A percentile compares a stretch with the other conserved stretches of the same genome.
phyloP scores from a whole-genome alignment of 2,329 filamentous ascomycete genomes.

The Fusarium avenaceum region DNA sequence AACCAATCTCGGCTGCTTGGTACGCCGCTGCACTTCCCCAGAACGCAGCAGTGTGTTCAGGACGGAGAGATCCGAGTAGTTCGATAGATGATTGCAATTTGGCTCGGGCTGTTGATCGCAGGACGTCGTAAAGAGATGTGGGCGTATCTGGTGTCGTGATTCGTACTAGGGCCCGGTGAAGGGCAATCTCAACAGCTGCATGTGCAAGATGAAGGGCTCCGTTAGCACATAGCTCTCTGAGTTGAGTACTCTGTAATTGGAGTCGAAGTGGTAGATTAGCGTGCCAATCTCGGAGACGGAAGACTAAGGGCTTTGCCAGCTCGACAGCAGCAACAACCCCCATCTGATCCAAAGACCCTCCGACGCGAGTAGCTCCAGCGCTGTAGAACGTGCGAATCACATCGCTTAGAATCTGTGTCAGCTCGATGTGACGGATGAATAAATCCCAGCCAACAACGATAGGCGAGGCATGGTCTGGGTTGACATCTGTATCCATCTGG shows the following conservation, averaged over 20 bases:
- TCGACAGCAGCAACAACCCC: slow-evolving; percentile 53
- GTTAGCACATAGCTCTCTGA: slow-evolving; percentile 58
- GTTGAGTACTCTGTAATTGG: slow-evolving; percentile 59
- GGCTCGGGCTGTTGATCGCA: slow-evolving; percentile 56
- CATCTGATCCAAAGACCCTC: slow-evolving; percentile 51
- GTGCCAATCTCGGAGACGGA: slow-evolving; percentile 60
- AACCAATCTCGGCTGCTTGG: slow-evolving; percentile 59
- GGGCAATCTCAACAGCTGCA: slow-evolving; percentile 64
- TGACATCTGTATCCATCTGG: slow-evolving; percentile 52
- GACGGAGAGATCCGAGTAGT: slow-evolving; percentile 58
- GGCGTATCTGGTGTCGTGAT: slow-evolving; percentile 55
- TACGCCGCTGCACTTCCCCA: slow-evolving; percentile 62
- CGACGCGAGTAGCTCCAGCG: slow-evolving; percentile 49
- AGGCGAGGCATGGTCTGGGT: slow-evolving; percentile 57
- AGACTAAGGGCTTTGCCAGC: slow-evolving; percentile 52
- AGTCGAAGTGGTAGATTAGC: slow-evolving; percentile 60
- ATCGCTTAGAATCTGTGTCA: slow-evolving; percentile 66
- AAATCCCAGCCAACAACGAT: slow-evolving; percentile 61
- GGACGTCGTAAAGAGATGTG: slow-evolving; percentile 48
- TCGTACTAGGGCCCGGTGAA: slow-evolving; percentile 64
- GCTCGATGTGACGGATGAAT: slow-evolving; percentile 64
- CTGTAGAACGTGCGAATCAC: slow-evolving; percentile 65
- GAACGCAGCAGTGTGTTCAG: slow-evolving; percentile 61
- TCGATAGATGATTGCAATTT: slow-evolving; percentile 58
- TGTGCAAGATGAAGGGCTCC: slow-evolving; percentile 65